Percentiles rank a stretch among this genome's conserved stretches.
These are phyloP conservation scores for Quercus phellos DNA, from an alignment of 331 rosid genomes.

Conservation along the genomic window DNA sequence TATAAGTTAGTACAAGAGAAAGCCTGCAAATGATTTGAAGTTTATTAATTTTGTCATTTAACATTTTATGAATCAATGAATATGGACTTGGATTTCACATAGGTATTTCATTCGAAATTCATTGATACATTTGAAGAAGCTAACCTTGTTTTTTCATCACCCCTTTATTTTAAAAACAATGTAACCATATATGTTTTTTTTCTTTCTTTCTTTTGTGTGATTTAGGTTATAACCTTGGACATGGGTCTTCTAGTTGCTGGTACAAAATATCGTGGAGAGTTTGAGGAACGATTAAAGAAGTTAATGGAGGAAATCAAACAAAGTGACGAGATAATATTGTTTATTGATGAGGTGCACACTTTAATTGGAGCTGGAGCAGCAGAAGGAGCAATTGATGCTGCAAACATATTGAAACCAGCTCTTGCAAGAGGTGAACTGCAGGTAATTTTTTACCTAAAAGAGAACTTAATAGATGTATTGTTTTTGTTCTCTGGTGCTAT, in stretches of 20 bases:
- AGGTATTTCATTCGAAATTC: background rate
- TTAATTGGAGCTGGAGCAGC: slow-evolving; percentile 96
- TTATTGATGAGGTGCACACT: slow-evolving; percentile 85
- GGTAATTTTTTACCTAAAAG: slow-evolving; percentile 29
- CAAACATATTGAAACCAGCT: slow-evolving; percentile 79
- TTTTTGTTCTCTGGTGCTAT: background rate
- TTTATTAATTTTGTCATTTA: background rate
- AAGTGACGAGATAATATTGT: slow-evolving; percentile 76
- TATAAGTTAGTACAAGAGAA: background rate
- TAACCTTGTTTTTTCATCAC: background rate
- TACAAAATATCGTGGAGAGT: slow-evolving; percentile 96
- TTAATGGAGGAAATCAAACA: slow-evolving; percentile 87
- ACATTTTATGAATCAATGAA: background rate
- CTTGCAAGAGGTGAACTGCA: slow-evolving; percentile 88
- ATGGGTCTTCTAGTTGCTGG: slow-evolving; percentile 98
- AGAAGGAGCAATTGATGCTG: slow-evolving; percentile 96
- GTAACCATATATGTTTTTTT: background rate
- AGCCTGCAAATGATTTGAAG: background rate
- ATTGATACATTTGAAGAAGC: background rate
- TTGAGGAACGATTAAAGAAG: slow-evolving; percentile 91
- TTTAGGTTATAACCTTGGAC: slow-evolving; percentile 84
- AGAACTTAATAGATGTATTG: background rate
- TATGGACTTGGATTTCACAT: background rate
- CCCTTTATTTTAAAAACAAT: background rate
- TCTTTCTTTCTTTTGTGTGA: background rate